phyloP scores from a whole-genome alignment of 2,329 filamentous ascomycete species.

The Ceratocystis lukuohia region DNA sequence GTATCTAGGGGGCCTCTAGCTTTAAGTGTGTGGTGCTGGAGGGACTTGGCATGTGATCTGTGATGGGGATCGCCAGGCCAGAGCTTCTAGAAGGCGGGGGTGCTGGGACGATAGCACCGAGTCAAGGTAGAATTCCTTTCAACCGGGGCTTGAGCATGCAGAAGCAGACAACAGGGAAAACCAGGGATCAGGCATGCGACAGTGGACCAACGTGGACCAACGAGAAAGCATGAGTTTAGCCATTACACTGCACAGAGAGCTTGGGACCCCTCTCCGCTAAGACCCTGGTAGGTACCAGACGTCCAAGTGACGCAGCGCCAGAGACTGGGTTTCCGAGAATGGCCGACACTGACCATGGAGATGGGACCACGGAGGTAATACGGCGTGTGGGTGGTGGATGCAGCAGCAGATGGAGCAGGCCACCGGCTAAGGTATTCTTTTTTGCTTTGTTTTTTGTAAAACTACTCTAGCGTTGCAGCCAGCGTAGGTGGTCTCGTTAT shows the following conservation, averaged over 20 bases:
- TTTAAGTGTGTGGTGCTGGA: not conserved
- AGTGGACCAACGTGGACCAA: not conserved
- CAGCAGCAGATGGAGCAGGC: not conserved
- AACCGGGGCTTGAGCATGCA: not conserved
- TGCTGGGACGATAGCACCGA: not conserved
- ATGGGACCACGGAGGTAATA: not conserved
- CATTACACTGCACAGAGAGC: not conserved
- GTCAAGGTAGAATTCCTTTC: not conserved
- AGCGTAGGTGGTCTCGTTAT: not conserved
- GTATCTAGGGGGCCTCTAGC: not conserved
- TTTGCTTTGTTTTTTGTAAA: not conserved
- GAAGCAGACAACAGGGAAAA: not conserved
- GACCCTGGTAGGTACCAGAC: not conserved
- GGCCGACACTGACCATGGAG: slow-evolving; percentile 13
- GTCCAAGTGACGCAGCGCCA: too few relatives aligned
- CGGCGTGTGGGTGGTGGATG: too few relatives aligned
- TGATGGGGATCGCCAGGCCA: not conserved
- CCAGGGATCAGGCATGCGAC: not conserved
- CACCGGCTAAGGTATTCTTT: not conserved
- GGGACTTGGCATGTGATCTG: slow-evolving; percentile 15
- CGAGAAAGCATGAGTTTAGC: not conserved
- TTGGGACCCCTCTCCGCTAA: not conserved
- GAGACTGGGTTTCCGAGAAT: slow-evolving; percentile 17
- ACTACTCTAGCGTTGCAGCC: not conserved
- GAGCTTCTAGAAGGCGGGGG: not conserved